Base-by-base conservation (phyloP, 2,329 filamentous ascomycete genomes). In the Mollisia scopiformis region DNA sequence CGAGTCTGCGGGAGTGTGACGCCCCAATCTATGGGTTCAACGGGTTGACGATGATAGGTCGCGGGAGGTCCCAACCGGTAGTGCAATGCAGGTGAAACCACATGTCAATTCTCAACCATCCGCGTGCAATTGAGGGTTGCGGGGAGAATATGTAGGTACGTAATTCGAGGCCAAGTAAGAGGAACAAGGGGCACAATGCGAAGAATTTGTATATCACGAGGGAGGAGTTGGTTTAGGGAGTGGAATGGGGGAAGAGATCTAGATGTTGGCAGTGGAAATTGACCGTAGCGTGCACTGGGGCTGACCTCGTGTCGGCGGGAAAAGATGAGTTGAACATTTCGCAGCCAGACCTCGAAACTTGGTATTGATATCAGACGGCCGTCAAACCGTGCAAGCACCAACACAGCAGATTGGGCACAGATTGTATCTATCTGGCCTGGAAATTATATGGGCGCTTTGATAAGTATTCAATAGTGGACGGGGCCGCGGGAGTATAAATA, bases 81-180 rank as follows among this genome's bases (percentile, higher is more conserved):
- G 57, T 51, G 52, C 10, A 35, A 51, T 30, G 57, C 57, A 54
- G 35, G 33, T 52, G 46, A 51, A 52, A 56, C 58, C 51, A 56
- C 58, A 52, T 56, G 52, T 60, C 47, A 46, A 50, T 19, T 28
- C 41, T 51, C 49, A 51, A 51, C 49, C 49, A 35, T 19, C 43
- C 19, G 19, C 30, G 25, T 25, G n/a, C n/a, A 43, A 16, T 52
- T 51, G 53, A 21, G n/a, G 16, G 13, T 19, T 51, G 49, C 49
- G 49, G 49, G 49, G 46, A 49, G 23, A 16, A 28, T 21, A 31
- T n/a, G 25, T 31, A 61, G 21, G 50, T 55, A 54, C 55, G 55
- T 61, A 61, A 55, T 49, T 33, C 25, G 41, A 49, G 52, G 41
- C 53, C 33, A 19, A 51, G 43, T 28, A 37, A 33, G n/a, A 28